phyloP scores from a whole-genome alignment of 2,329 filamentous ascomycete genomes.

The Trichoderma sp. region DNA sequence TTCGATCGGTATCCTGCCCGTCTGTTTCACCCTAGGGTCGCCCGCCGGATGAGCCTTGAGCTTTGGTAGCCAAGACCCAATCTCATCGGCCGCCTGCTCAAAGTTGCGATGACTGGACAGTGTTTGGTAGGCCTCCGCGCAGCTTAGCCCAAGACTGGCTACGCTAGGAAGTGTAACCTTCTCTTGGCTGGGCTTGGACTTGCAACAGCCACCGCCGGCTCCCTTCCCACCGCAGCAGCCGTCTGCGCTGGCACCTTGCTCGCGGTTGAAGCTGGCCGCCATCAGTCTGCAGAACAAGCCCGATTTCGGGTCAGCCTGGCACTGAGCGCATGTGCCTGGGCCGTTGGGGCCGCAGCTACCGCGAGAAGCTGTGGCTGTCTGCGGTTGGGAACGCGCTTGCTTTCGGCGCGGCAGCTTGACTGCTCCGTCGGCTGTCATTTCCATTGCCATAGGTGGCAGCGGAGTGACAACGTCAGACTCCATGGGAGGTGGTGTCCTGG shows the following conservation, averaged over 20 bases:
- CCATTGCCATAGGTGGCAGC: constrained; percentile 50
- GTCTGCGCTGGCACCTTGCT: constrained; percentile 31
- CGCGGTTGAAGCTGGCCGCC: constrained; percentile 60
- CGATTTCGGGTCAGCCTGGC: constrained; percentile 72
- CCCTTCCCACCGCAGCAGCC: constrained; percentile 66
- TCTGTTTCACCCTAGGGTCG: constrained; percentile 32
- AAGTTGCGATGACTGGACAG: constrained; percentile 75
- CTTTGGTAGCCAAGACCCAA: constrained; percentile 73
- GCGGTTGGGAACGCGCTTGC: constrained; percentile 31
- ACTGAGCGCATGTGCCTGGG: constrained; percentile 77
- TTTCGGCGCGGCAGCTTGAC: constrained; percentile 55
- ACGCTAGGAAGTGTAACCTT: constrained; percentile 39
- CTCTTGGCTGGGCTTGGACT: constrained; percentile 35
- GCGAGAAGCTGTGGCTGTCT: constrained; percentile 22
- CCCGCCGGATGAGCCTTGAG: constrained; percentile 57
- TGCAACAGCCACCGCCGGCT: constrained; percentile 64
- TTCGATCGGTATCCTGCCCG: constrained; percentile 62
- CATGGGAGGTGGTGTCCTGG: constrained; percentile 57
- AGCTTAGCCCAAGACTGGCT: constrained; percentile 61
- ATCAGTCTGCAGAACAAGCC: constrained; percentile 81
- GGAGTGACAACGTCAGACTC: constrained; percentile 56
- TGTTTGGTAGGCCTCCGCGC: constrained; percentile 76
- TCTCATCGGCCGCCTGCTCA: constrained; percentile 68
- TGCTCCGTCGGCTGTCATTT: constrained; percentile 58
- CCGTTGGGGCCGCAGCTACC: constrained; percentile 63